Evolutionary conservation across 257 asterid species (phyloP), one percentile per base, ranked within the genome.

Genomic region (Solanum chaucha): DNA sequence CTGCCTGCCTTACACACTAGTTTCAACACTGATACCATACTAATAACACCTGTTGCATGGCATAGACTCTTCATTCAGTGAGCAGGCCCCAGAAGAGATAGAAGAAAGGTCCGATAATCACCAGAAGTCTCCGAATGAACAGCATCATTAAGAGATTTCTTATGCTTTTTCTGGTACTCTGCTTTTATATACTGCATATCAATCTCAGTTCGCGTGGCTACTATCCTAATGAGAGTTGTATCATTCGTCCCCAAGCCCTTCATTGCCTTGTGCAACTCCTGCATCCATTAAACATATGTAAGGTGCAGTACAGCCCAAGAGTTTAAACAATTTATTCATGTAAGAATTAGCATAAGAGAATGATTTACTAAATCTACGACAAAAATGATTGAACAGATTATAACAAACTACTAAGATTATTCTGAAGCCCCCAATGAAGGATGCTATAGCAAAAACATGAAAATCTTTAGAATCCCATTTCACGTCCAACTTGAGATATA

Each of bases 171-270:
- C 32, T 92, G 93, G 93, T 97, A 97, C 89, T 95, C 99, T 30
- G 94, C 95, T 92, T 94, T 96, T 88, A 96, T 93, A 55, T 94
- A 96, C 85, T 93, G 98, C 98, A 95, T 88, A 84, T 97, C 99
- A 8, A 97, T 94, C 92, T 97, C 99, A 10, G 98, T 89, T 87
- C 99, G 92, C 0, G 99, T 96, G 78, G 92, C 98, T 67, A 97
- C 89, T 44, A 94, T 88, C 87, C 99, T 90, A 35, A 70, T 92
- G 38, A 97, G 95, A 28, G 96, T 89, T 4, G 96, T 34, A 51
- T 97, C 99, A 26, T 94, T 87, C 10, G 99, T 97, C 86, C 99
- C 99, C 88, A 96, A 15, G 87, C 98, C 99, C 91, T 97, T 93
- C 99, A 97, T 97, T 73, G 99, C 98, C 93, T 93, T 93, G 78